Base-by-base conservation (phyloP, 768 basidiomycete species). In the Tulasnella sp. region DNA sequence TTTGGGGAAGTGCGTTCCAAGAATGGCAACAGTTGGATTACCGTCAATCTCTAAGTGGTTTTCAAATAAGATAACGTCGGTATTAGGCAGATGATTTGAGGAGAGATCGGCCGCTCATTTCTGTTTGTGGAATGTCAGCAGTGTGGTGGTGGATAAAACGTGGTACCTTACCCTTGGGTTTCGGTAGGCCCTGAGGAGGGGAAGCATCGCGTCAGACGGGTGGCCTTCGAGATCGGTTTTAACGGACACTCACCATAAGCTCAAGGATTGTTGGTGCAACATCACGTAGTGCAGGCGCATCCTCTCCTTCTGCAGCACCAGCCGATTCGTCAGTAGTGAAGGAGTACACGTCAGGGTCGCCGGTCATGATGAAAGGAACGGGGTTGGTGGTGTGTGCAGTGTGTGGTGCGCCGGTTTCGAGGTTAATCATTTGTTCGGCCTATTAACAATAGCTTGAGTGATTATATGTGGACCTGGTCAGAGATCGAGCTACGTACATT, bases 351-450 rank as follows among this genome's bases (percentile, higher is more conserved):
- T 80, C 72, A 5, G 72, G 70, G 59, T 78, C 77, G 7, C 81
- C 86, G 6, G 83, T 81, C 72, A 90, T 81, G 64, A 94, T 90
- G 74, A 94, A 89, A 12, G 91, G 91, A 7, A 94, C 91, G 1
- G 79, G 76, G 70, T 90, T 93, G 57, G 84, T 88, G 36, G 86
- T 88, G 66, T 90, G 86, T n/a, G 87, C 86, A 8, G 91, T 96
- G 69, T 92, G 88, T 14, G 92, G 90, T 40, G 78, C 82, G 35
- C 86, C 86, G 0, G 88, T 92, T 62, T 82, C 77, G 2, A 75
- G 74, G 69, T 93, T 86, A 60, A 81, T 72, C 91, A 93, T 93
- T 72, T 92, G 86, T 69, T 94, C 91, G 39, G 91, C 92, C 55
- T 57, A 37, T 4, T 23, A 11, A 14, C 17, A 29, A 14, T 17